phyloP scores from a whole-genome alignment of 495 filamentous ascomycete species.

The Penicillium atrosanguineum region DNA sequence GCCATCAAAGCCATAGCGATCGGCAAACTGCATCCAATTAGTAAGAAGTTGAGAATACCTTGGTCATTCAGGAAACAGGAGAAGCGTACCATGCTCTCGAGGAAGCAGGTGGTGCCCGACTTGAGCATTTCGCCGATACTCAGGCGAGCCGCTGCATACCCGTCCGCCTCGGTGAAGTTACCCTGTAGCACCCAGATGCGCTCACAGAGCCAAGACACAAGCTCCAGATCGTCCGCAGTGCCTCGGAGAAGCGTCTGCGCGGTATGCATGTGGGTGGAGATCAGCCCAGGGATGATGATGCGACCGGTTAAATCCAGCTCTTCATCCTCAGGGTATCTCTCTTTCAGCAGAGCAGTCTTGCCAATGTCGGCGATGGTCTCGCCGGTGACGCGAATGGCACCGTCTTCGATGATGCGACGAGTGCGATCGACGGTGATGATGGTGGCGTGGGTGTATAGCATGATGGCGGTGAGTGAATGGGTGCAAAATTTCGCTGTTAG shows the following conservation, averaged over 20 bases:
- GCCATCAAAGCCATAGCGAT: slow-evolving; percentile 47
- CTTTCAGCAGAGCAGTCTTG: slow-evolving; percentile 28
- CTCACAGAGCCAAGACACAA: slow-evolving; percentile 48
- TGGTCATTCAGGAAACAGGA: not conserved
- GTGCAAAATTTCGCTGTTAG: not conserved
- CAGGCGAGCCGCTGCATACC: slow-evolving; percentile 44
- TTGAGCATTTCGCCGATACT: slow-evolving; percentile 52
- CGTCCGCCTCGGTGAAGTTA: slow-evolving; percentile 44
- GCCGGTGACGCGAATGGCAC: slow-evolving; percentile 38
- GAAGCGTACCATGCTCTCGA: slow-evolving; percentile 45
- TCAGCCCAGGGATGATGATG: slow-evolving; percentile 48
- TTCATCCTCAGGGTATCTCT: slow-evolving; percentile 26
- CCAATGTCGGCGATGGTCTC: slow-evolving; percentile 41
- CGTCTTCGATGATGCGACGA: slow-evolving; percentile 45
- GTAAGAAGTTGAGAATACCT: not conserved
- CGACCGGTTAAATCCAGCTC: slow-evolving; percentile 33
- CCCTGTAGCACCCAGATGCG: slow-evolving; percentile 49
- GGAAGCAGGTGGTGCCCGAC: slow-evolving; percentile 50
- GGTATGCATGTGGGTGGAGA: slow-evolving; percentile 50
- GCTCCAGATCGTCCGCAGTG: slow-evolving; percentile 43
- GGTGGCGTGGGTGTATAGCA: slow-evolving; percentile 40
- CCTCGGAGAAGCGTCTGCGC: slow-evolving; percentile 50
- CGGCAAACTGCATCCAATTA: slow-evolving; percentile 33
- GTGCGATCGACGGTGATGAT: slow-evolving; percentile 45
- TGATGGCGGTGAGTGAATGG: not conserved